Conservation (phyloP, 2,329 filamentous ascomycete species). For the Ustulina deusta region DNA sequence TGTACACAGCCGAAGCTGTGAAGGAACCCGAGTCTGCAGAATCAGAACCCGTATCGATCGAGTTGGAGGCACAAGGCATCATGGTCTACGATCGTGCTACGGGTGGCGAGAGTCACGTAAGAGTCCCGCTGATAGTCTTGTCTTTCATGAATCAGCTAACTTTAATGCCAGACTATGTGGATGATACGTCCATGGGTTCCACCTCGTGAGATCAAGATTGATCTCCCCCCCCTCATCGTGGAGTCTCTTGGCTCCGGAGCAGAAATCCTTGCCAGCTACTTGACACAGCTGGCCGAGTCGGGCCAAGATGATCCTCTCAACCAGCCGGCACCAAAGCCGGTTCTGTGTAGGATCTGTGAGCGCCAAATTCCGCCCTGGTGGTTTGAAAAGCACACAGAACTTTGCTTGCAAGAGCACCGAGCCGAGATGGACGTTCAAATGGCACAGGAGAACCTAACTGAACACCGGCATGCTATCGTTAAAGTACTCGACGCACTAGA, state of each 20-base stretch:
- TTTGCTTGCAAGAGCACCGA: slow-evolving; percentile 94
- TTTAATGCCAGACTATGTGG: slow-evolving; percentile 86
- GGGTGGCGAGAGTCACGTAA: slow-evolving; percentile 89
- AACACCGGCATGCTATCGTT: slow-evolving; percentile 94
- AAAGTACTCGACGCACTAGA: slow-evolving; percentile 94
- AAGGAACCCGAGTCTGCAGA: slow-evolving; percentile 56
- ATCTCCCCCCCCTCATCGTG: slow-evolving; percentile 88
- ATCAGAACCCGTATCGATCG: slow-evolving; percentile 68
- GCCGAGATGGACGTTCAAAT: slow-evolving; percentile 99
- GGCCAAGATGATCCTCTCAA: slow-evolving; percentile 80
- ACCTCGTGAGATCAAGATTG: slow-evolving; percentile 93
- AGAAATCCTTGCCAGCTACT: slow-evolving; percentile 92
- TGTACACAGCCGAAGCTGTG: slow-evolving; percentile 62
- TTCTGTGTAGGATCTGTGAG: slow-evolving; percentile 96
- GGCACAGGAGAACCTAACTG: slow-evolving; percentile 89
- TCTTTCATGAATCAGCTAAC: slow-evolving; percentile 21
- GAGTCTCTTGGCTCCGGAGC: slow-evolving; percentile 95
- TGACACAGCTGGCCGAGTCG: slow-evolving; percentile 88
- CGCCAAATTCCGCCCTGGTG: slow-evolving; percentile 98
- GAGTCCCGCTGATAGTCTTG: slow-evolving; percentile 53
- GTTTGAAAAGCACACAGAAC: slow-evolving; percentile 99
- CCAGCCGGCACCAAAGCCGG: slow-evolving; percentile 78
- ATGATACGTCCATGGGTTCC: slow-evolving; percentile 94
- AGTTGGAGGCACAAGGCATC: slow-evolving; percentile 95
- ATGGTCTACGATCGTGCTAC: slow-evolving; percentile 95